Conservation (phyloP, 257 asterid genomes). For the Primulina huaijiensis region DNA sequence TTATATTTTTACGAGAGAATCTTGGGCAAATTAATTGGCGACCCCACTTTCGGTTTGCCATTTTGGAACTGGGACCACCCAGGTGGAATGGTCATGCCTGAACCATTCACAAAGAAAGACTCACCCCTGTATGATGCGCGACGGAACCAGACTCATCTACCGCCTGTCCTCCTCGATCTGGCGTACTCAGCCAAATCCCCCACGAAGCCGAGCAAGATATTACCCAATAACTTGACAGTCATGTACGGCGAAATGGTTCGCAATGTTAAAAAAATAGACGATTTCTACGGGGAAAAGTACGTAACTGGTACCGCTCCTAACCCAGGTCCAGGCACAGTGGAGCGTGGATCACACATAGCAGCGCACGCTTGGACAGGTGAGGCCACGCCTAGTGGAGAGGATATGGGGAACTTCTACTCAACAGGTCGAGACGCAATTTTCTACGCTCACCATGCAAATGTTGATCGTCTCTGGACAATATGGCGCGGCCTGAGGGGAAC, state of each 20-base stretch:
- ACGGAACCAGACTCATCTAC: conserved; percentile 33
- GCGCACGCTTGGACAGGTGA: conserved; percentile 43
- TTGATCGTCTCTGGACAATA: conserved; percentile 47
- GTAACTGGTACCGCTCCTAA: conserved; percentile 30
- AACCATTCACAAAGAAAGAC: not conserved
- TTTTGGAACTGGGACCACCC: conserved; percentile 53
- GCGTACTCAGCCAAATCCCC: conserved; percentile 27
- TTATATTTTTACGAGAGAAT: conserved; percentile 46
- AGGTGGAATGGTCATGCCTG: conserved; percentile 32
- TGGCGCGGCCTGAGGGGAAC: conserved; percentile 36
- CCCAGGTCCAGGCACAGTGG: conserved; percentile 43
- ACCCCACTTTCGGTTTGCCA: conserved; percentile 42
- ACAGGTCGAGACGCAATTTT: conserved; percentile 36
- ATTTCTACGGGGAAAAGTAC: conserved; percentile 38
- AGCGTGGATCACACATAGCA: conserved; percentile 40
- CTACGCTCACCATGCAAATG: conserved; percentile 40
- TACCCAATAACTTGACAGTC: conserved; percentile 28
- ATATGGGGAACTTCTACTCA: conserved; percentile 52
- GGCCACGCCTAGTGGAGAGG: conserved; percentile 31
- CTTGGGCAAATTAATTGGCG: conserved; percentile 36
- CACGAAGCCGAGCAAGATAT: conserved; percentile 25
- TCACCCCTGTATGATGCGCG: conserved; percentile 29
- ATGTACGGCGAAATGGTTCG: conserved; percentile 47
- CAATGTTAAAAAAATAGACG: conserved; percentile 25
- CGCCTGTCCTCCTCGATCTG: conserved; percentile 33